Base-by-base conservation (phyloP, 768 basidiomycete genomes). In the Termitomyces sp. region DNA sequence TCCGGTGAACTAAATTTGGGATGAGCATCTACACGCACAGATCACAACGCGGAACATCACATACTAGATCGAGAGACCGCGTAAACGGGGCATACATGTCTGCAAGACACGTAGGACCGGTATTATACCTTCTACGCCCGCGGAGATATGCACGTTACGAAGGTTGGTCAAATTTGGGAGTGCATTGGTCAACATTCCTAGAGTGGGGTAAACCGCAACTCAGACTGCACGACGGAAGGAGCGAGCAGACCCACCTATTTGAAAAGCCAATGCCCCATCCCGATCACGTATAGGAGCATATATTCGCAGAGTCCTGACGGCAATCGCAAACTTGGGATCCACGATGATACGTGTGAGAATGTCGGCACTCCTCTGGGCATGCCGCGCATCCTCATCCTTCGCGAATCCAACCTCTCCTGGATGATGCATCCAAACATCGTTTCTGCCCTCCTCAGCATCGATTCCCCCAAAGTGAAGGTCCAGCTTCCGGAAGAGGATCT, bases 131-230 rank as follows among this genome's bases (percentile, higher is more conserved):
- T 83, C 81, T 39, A 72, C 76, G 1, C 77, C 72, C 16, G 85
- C 83, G n/a, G 78, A 78, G 43, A 85, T 81, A 64, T 84, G 80
- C 2, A 86, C 77, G 55, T 82, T 83, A 30, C 79, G 74, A 35
- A 89, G 72, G 60, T 82, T 85, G 49, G 69, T 68, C 28, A 89
- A 66, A 63, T 83, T 85, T 9, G 86, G 84, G 10, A 89, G 72
- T 3, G 84, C 83, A 44, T 88, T 89, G 19, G 81, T 78, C 52
- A 89, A 70, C 81, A 89, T 88, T 27, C 85, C 85, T 86, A 23
- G 0, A 17, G 37, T 17, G 21, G 30, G 43, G 16, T 16, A 17
- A 43, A 19, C 32, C 45, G 27, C 14, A 17, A 3, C 27, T 53
- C 37, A 35, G 19, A 28, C 45, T 52, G 1, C 21, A 10, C 17